Base-by-base conservation (phyloP, 2,329 filamentous ascomycete species). In the Massarina eburnea region DNA sequence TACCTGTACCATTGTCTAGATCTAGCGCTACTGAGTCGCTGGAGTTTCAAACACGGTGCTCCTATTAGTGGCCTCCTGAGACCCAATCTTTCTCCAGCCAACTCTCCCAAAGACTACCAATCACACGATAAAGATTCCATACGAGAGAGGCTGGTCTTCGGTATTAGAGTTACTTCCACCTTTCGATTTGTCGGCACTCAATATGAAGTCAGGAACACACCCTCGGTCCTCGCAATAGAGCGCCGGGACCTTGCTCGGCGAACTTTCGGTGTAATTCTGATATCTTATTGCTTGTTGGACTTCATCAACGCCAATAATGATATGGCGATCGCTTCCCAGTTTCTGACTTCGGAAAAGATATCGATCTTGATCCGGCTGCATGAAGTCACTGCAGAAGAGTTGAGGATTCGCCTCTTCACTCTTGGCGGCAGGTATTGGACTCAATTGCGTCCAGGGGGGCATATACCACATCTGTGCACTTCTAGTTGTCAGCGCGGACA, bases 401-500 rank as follows among this genome's bases (percentile, higher is more conserved):
- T 50, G 5, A n/a, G 34, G 4, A 51, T 53, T 14, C 47, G 47
- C 2, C 1, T 19, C 10, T 53, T 50, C 32, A 39, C 47, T 46
- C n/a, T n/a, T 54, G 12, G 42, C 42, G 2, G 36, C 41, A 12
- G 39, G 39, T 4, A 41, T 51, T 10, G 35, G 48, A 10, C 22
- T 51, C 2, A 51, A 41, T 15, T 48, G 43, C 26, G 47, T 53
- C 3, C 47, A 53, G 33, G 41, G 50, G n/a, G 50, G 47, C 8
- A 37, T 52, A 8, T 52, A 52, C 37, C 14, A 47, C 19, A 35
- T 46, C 19, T 40, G 41, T 15, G 44, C 47, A 1, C 29, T 53
- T 4, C 2, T 48, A 2, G 18, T 26, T 15, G 50, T 53, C 1
- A 21, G 19, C 12, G 10, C 27, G 15, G 21, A 27, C 6, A 15